Percentiles rank a stretch among this genome's conserved stretches.
Conservation (phyloP, 371 early-diverging fungal genomes). For the Mucor irregularis region DNA sequence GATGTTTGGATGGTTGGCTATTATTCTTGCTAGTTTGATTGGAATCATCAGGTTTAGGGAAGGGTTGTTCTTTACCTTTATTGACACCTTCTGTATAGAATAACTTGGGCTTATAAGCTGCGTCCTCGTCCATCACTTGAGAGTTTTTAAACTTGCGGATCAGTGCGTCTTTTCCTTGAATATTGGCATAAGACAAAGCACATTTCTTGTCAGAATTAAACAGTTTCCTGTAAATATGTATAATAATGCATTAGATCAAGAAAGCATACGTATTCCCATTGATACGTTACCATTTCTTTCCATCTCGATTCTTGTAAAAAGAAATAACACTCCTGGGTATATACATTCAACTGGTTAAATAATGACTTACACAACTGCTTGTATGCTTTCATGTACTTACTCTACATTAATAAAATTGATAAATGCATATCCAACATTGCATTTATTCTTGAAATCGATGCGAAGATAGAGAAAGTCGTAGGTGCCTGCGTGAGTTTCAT, state of each 20-base stretch:
- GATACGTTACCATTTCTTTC: constrained; percentile 74
- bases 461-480: constrained; percentile 92
- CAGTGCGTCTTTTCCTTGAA: constrained; percentile 83
- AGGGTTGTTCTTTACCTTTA: constrained; percentile 55
- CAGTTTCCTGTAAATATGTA: constrained; percentile 49
- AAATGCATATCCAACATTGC: constrained; percentile 91
- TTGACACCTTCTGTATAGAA: constrained; percentile 65
- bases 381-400: constrained; percentile 51
- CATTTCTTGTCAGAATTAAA: constrained; percentile 91
- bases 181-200: constrained; percentile 83
- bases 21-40: no score
- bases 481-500: constrained; percentile 72
- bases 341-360: neutral
- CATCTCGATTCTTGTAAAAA: constrained; percentile 79
- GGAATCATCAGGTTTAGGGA: constrained; percentile 3
- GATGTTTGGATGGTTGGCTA: neutral
- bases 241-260: no score
- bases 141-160: constrained; percentile 88
- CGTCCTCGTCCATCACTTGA: constrained; percentile 74
- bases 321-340: constrained; percentile 61
- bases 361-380: neutral
- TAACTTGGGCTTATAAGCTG: constrained; percentile 74
- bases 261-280: no score
- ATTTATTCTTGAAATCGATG: constrained; percentile 89
- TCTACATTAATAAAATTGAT: constrained; percentile 77